Evolutionary conservation across 2,329 filamentous ascomycete species (phyloP).

Genomic region (Fusarium sp.): DNA sequence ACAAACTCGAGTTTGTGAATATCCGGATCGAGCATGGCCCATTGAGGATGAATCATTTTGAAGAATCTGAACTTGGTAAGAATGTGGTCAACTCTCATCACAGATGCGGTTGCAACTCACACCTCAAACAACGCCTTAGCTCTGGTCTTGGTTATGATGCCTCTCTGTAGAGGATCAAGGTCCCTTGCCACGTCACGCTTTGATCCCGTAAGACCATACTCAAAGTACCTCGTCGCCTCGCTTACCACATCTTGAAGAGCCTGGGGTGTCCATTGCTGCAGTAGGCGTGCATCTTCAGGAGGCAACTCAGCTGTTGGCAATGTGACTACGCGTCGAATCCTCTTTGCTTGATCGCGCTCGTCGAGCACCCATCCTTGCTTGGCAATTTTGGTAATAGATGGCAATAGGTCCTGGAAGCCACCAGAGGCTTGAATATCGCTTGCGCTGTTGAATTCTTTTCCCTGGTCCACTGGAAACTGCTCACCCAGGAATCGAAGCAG

Average conservation of each 20-base stretch:
- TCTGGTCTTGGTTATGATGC: background rate
- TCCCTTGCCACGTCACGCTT: background rate
- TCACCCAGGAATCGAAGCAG: background rate
- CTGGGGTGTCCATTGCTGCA: background rate
- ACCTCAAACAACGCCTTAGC: background rate
- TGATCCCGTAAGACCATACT: background rate
- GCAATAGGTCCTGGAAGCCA: background rate
- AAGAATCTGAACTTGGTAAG: background rate
- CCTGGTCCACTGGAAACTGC: too few species aligned
- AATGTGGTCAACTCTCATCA: background rate
- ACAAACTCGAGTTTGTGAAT: background rate
- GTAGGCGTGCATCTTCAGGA: background rate
- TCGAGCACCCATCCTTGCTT: background rate
- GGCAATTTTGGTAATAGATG: background rate
- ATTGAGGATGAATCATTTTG: background rate
- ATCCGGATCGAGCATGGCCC: background rate
- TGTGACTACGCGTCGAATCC: too few species aligned
- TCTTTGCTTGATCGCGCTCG: background rate
- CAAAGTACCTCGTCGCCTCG: background rate
- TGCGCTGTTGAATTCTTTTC: background rate
- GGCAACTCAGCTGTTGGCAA: background rate
- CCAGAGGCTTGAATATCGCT: background rate
- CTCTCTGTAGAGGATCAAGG: background rate
- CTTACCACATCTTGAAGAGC: background rate
- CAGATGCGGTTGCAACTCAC: background rate